A percentile compares a stretch with the other conserved stretches of the same genome.
phyloP scores from a whole-genome alignment of 106 monocot species.

The Apostasia ramifera region DNA sequence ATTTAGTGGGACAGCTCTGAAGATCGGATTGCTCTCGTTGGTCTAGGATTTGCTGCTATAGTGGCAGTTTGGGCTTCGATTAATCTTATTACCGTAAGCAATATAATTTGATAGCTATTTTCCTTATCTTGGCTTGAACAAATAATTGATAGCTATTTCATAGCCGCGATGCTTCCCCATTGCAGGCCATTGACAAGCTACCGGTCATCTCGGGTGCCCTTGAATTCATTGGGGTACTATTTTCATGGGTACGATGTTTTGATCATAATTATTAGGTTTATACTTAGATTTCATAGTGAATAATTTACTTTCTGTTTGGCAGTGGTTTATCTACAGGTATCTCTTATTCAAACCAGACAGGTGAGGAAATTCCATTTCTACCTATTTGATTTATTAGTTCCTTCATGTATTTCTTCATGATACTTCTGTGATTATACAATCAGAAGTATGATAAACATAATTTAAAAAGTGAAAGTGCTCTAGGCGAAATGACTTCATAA shows the following conservation, averaged over 20 bases:
- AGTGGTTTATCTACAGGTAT: constrained; percentile 86
- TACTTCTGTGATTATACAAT: not conserved
- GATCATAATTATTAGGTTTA: not conserved
- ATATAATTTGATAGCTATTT: not conserved
- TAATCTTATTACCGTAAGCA: constrained; percentile 60
- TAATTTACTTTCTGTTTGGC: constrained; percentile 15
- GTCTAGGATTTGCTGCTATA: constrained; percentile 74
- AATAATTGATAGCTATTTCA: not conserved
- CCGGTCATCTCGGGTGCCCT: constrained; percentile 54
- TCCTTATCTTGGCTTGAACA: not conserved
- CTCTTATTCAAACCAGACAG: constrained; percentile 95
- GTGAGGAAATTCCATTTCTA: constrained; percentile 21
- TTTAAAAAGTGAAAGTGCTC: not conserved
- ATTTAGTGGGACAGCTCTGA: constrained; percentile 63
- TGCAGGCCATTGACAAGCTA: constrained; percentile 81
- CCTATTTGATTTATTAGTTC: not conserved
- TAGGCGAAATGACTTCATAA: not conserved
- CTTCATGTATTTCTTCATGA: not conserved
- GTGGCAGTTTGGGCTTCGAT: constrained; percentile 66
- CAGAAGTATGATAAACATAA: not conserved
- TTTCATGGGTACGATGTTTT: constrained; percentile 53
- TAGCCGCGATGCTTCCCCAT: not conserved
- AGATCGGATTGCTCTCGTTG: constrained; percentile 71
- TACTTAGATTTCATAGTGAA: not conserved
- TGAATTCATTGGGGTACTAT: constrained; percentile 77